Conservation (phyloP, 495 filamentous ascomycete species). For the Penicillium pancosmium region DNA sequence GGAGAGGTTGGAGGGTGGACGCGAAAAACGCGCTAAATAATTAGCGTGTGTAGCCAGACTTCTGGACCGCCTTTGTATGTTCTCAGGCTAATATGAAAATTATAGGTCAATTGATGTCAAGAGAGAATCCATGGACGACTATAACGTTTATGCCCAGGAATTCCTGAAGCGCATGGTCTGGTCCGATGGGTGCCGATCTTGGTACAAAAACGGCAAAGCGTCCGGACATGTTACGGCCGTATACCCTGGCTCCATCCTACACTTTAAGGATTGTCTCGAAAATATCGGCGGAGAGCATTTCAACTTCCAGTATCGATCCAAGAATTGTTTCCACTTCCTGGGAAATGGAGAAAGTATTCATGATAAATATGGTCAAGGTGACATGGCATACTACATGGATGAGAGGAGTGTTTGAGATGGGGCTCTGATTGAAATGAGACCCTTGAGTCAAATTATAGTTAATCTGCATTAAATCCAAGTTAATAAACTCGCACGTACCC, state of each 20-base stretch:
- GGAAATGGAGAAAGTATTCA: conserved; percentile 42
- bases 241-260: neutral
- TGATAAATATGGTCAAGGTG: conserved; percentile 11
- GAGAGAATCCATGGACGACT: conserved; percentile 8
- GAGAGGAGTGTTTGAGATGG: neutral
- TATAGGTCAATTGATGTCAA: conserved; percentile 12
- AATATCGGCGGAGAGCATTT: conserved; percentile 46
- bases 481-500: too few species aligned
- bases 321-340: conserved; percentile 50
- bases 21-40: too few species aligned
- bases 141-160: conserved; percentile 5
- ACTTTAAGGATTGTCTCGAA: conserved; percentile 14
- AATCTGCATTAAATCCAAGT: too few species aligned
- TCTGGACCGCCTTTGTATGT: too few species aligned
- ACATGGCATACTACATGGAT: conserved; percentile 7
- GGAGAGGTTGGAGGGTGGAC: too few species aligned
- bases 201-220: conserved; percentile 15
- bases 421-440: neutral
- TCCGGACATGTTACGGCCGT: conserved; percentile 17
- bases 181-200: conserved; percentile 7
- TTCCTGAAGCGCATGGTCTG: conserved; percentile 15
- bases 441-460: too few species aligned
- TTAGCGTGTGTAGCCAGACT: too few species aligned
- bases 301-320: conserved; percentile 43
- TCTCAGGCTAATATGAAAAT: neutral